Percentiles rank a stretch among this genome's conserved stretches.
Evolutionary conservation across 1,284 basidiomycete genomes (phyloP).

Genomic region (Apiotrichum mycotoxinovorans): DNA sequence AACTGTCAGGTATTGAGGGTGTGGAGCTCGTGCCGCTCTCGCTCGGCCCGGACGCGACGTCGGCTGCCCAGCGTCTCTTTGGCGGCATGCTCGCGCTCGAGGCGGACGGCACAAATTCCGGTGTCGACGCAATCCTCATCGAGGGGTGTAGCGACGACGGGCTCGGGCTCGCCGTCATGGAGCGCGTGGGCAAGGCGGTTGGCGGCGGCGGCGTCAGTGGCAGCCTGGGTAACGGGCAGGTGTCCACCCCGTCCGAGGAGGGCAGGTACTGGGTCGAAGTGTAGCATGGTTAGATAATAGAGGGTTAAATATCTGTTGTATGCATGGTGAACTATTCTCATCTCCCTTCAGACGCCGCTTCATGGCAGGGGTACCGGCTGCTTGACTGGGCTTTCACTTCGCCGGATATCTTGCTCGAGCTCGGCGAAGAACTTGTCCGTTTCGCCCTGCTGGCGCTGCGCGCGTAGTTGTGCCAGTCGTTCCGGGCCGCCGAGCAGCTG

Average conservation of each 20-base stretch:
- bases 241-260: slow-evolving; percentile 7
- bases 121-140: slow-evolving; percentile 79
- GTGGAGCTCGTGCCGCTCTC: slow-evolving; percentile 40
- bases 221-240: slow-evolving; percentile 29
- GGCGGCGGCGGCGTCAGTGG: slow-evolving; percentile 52
- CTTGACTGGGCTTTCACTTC: not conserved
- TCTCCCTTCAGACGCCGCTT: not conserved
- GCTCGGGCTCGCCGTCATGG: slow-evolving; percentile 94
- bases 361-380: not conserved
- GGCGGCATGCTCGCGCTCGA: slow-evolving; percentile 83
- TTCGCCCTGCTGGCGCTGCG: slow-evolving; percentile 28
- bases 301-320: slow-evolving; percentile 10
- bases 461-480: slow-evolving; percentile 27
- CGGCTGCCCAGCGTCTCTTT: slow-evolving; percentile 78
- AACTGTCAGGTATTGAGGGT: slow-evolving; percentile 4
- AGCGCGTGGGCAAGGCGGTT: slow-evolving; percentile 92
- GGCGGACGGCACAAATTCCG: slow-evolving; percentile 40
- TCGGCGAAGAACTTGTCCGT: slow-evolving; percentile 37
- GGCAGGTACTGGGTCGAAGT: slow-evolving; percentile 24
- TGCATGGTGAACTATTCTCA: not conserved
- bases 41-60: slow-evolving; percentile 67
- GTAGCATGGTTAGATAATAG: slow-evolving; percentile 6
- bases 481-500: slow-evolving; percentile 55
- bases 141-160: slow-evolving; percentile 78
- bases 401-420: slow-evolving; percentile 30